These are phyloP conservation scores for Graphilbum ipis-grandicollis DNA, from an alignment of 2,329 filamentous ascomycete species.

Conservation along the genomic window DNA sequence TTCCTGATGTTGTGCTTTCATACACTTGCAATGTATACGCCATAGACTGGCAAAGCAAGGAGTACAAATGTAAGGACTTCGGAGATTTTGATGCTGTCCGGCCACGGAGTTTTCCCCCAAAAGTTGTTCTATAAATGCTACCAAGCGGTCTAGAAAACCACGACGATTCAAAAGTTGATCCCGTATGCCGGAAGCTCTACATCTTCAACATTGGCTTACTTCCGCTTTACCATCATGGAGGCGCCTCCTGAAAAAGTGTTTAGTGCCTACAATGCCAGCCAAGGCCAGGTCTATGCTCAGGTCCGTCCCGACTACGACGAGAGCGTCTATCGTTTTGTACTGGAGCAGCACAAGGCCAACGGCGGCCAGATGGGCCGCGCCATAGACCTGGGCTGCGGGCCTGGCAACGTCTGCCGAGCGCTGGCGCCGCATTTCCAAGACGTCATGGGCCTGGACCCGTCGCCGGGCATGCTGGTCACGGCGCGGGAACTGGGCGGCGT, in stretches of 20 bases:
- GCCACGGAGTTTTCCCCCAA: no score
- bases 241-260: constrained; percentile 22
- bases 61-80: no score
- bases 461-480: constrained; percentile 32
- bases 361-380: constrained; percentile 24
- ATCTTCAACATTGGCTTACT: no score
- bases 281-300: constrained; percentile 26
- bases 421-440: constrained; percentile 27
- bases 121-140: no score
- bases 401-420: constrained; percentile 28
- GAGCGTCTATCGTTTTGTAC: constrained; percentile 26
- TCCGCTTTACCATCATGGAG: neutral
- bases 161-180: no score
- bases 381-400: constrained; percentile 40
- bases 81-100: no score
- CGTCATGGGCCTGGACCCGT: constrained; percentile 32
- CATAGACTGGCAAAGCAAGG: no score
- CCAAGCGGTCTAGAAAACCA: no score
- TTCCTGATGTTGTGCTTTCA: no score
- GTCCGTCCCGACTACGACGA: constrained; percentile 24
- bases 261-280: constrained; percentile 22
- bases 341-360: constrained; percentile 26
- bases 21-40: no score
- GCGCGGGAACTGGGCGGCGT: constrained; percentile 19
- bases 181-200: no score